Evolutionary conservation across 1,284 basidiomycete genomes (phyloP).

Genomic region (Rhodotorula sp.): DNA sequence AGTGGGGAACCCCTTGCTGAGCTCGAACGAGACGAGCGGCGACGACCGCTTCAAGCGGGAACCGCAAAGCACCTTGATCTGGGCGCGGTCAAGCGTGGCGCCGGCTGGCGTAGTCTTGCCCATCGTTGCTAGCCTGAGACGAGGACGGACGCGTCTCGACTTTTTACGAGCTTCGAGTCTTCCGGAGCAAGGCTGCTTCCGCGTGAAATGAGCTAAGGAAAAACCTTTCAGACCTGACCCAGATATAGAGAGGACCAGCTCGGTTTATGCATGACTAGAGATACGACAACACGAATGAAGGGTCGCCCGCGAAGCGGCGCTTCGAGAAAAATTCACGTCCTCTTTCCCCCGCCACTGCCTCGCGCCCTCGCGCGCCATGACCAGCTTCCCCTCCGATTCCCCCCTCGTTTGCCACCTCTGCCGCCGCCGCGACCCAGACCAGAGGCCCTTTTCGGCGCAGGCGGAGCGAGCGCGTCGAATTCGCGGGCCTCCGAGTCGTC

Average conservation of each 20-base stretch:
- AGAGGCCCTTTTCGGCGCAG: neutral
- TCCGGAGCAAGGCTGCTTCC: neutral
- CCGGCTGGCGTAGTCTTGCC: neutral
- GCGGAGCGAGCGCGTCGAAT: slow-evolving; percentile 6
- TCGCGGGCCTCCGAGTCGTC: slow-evolving; percentile 6
- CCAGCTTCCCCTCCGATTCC: slow-evolving; percentile 5
- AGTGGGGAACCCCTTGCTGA: neutral
- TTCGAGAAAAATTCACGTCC: neutral
- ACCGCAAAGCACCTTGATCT: slow-evolving; percentile 15
- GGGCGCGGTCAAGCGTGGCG: neutral
- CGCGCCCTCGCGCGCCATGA: neutral
- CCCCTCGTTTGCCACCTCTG: neutral
- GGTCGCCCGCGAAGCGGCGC: neutral
- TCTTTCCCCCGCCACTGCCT: slow-evolving; percentile 1
- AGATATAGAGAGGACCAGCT: neutral
- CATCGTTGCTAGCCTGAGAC: neutral
- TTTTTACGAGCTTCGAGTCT: neutral
- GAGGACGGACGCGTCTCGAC: neutral
- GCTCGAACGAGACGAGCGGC: neutral
- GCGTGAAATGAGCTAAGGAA: neutral
- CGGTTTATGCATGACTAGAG: neutral
- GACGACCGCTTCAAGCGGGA: neutral
- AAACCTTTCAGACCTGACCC: neutral
- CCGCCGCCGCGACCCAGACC: neutral
- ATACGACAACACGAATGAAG: neutral